Base-by-base conservation (phyloP, 495 filamentous ascomycete genomes). In the Penicillium silybi region DNA sequence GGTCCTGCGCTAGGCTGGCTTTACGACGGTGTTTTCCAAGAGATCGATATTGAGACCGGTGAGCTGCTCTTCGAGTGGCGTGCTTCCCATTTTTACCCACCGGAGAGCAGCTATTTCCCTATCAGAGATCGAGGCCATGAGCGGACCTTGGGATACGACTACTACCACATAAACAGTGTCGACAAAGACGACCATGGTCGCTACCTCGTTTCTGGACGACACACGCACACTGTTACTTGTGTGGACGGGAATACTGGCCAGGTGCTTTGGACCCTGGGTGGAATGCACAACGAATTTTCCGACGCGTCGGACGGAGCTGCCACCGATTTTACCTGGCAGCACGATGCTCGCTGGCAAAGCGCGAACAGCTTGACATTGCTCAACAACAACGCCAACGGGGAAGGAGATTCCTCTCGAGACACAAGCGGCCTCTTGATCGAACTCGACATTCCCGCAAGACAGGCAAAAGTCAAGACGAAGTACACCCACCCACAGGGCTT, bases 161-260 rank as follows among this genome's bases (percentile, higher is more conserved):
- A 78, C 58, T 81, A 78, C 62, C 80, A 83, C 53, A 73, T 84
- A 53, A 82, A 82, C 62, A 79, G 75, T 41, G 71, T 84, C 44
- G 80, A 82, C 64, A 80, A 82, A 58, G 64, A 77, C 53, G 50
- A 58, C 4, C 61, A 73, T 7, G 79, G 80, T 6, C 74, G 74
- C 46, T 84, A 82, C 50, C 57, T 84, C 4, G 67, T 84, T 22
- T 83, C 81, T 5, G 73, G 69, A 7, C 75, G 80, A 10, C 74
- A 84, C 51, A 72, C 71, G 18, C 73, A 76, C 58, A 68, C 77
- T 9, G 43, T 70, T 18, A 62, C 57, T 17, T 68, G 63, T 38
- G 68, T 85, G 20, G 75, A 76, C 57, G 72, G 75, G 41, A 67
- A 74, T 40, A 75, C 74, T 29, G 80, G 81, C 20, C 62, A 70